Base-by-base conservation (phyloP, 768 basidiomycete species). In the Phylloporus sp. region DNA sequence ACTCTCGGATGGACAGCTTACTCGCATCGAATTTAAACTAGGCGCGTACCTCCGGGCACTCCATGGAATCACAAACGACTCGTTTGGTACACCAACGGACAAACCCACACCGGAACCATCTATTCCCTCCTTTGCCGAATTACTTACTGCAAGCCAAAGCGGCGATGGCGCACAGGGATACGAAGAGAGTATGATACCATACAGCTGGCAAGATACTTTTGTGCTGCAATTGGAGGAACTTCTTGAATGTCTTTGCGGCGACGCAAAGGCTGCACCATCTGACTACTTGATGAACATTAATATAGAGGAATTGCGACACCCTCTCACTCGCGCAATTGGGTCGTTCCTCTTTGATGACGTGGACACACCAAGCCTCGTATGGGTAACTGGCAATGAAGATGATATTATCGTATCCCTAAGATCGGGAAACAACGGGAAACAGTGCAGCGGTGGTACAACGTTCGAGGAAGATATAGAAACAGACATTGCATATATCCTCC, bases 161-260 rank as follows among this genome's bases (percentile, higher is more conserved):
- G 50, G 49, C 6, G 57, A 52, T 32, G 57, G 39, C 0, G 56
- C 34, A 5, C 53, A 48, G 1, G 62, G 34, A 4, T 40, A 43
- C 2, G 66, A 45, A 11, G 68, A 66, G 35, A 59, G 66, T 64
- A 55, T 60, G 56, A 56, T 49, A 6, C 59, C 51, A 7, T 87
- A 84, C 62, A 84, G 78, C 66, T 90, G 88, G 88, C 84, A 89
- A 68, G 86, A 86, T 59, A 80, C 83, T 1, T 89, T 89, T 65
- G 81, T 81, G 6, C 45, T 66, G 9, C 70, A 80, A 6, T 67
- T 90, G 42, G 87, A 89, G 54, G 70, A 70, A 7, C 66, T 83
- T 13, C 67, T 89, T n/a, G 62, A 64, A n/a, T 65, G 69, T 7
- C 75, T 79, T 15, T 72, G 76, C 49, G 54, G 49, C 18, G 49